phyloP scores from a whole-genome alignment of 192 early-diverging fungal species.

The Dissophora globulifera region DNA sequence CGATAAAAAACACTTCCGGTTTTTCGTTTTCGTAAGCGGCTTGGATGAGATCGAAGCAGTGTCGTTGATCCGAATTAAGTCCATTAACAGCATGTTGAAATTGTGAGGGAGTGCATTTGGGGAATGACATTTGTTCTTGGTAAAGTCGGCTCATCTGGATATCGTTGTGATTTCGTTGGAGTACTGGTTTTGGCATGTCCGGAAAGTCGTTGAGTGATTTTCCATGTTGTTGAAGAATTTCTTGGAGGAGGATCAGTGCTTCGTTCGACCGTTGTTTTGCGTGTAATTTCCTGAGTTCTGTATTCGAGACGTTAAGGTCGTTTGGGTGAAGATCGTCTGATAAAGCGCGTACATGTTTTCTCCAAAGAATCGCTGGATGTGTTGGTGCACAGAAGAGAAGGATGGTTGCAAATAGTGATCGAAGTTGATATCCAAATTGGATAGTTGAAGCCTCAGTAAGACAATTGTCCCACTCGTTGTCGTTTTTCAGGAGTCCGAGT shows the following conservation, averaged over 20 bases:
- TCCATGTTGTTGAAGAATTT: not conserved
- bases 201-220: conserved; percentile 11
- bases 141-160: too few relatives aligned
- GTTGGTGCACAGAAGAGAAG: conserved; percentile 1
- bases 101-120: too few relatives aligned
- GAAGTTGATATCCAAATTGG: conserved; percentile 24
- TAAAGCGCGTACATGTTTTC: not conserved
- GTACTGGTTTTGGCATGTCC: conserved; percentile 10
- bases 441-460: conserved; percentile 17
- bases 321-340: conserved; percentile 30
- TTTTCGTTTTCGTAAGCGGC: not conserved
- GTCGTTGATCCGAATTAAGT: not conserved
- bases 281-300: too few relatives aligned
- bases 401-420: conserved; percentile 19
- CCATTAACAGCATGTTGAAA: not conserved
- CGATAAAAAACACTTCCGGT: conserved; percentile 19
- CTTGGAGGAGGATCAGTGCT: not conserved
- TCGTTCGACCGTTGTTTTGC: not conserved
- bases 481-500: conserved; percentile 31
- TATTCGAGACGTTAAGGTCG: too few relatives aligned
- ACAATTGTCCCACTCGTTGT: conserved; percentile 32
- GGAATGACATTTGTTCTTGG: too few relatives aligned
- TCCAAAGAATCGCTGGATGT: conserved; percentile 3
- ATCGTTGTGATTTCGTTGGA: too few relatives aligned
- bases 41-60: too few relatives aligned